These are phyloP conservation scores for Zoysia japonica DNA, from an alignment of 176 grass and related monocot species.

Conservation along the genomic window DNA sequence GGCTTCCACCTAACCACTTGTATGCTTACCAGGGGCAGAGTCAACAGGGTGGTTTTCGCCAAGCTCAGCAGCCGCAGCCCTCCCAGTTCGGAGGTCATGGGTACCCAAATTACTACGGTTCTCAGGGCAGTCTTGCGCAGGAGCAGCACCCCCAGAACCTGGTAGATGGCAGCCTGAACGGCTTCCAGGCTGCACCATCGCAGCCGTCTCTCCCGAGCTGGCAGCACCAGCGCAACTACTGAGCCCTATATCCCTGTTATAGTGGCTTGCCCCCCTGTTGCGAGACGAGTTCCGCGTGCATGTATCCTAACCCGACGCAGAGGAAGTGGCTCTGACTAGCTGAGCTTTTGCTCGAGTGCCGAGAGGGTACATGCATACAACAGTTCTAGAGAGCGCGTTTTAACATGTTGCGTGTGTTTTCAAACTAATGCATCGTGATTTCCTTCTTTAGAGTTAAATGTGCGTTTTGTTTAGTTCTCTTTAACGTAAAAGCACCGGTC, in stretches of 20 bases:
- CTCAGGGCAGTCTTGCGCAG: constrained; percentile 59
- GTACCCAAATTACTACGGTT: constrained; percentile 68
- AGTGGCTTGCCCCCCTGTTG: constrained; percentile 16
- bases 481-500: too few relatives aligned
- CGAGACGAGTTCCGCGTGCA: constrained; percentile 21
- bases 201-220: constrained; percentile 79
- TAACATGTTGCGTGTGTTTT: constrained; percentile 51
- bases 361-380: constrained; percentile 27
- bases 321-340: constrained; percentile 46
- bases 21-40: constrained; percentile 81
- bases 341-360: constrained; percentile 50
- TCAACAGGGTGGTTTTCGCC: constrained; percentile 74
- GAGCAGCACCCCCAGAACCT: constrained; percentile 84
- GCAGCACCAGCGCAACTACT: constrained; percentile 78
- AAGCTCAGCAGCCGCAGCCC: constrained; percentile 60
- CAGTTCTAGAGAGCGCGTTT: constrained; percentile 31
- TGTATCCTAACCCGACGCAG: constrained; percentile 17
- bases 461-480: not conserved
- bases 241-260: constrained; percentile 32
- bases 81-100: constrained; percentile 78
- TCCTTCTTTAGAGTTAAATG: constrained; percentile 43
- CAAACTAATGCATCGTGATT: constrained; percentile 28
- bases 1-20: constrained; percentile 58
- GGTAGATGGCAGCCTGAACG: constrained; percentile 59
- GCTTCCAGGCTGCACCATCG: constrained; percentile 47